phyloP scores from a whole-genome alignment of 2,329 filamentous ascomycete genomes.

The Drechslerella stenobrocha region DNA sequence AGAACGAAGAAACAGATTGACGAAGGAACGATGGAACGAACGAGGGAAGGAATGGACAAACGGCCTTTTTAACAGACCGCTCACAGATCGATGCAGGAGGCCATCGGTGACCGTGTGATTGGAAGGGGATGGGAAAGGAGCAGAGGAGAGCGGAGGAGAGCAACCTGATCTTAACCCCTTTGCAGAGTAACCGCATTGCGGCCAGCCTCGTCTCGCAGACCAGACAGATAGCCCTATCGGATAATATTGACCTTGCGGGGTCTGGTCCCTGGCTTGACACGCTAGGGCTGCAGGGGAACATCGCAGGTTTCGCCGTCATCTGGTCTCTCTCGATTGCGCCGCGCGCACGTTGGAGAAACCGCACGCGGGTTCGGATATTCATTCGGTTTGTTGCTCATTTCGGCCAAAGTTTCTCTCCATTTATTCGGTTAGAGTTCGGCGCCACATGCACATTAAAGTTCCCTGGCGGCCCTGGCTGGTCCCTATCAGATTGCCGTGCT shows the following conservation, averaged over 20 bases:
- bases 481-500: no score
- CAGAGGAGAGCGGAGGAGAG: constrained; percentile 16
- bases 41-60: constrained; percentile 44
- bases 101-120: constrained; percentile 29
- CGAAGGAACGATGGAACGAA: no score
- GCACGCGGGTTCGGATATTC: no score
- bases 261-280: constrained; percentile 1
- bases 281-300: background rate
- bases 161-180: constrained; percentile 19
- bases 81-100: constrained; percentile 32
- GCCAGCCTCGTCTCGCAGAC: no score
- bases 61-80: constrained; percentile 34
- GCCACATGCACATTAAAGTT: no score
- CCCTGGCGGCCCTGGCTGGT: no score
- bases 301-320: no score
- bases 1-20: background rate
- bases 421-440: no score
- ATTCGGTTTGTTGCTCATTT: no score
- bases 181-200: constrained; percentile 16
- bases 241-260: constrained; percentile 16
- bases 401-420: no score
- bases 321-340: no score
- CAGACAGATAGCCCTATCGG: constrained; percentile 23
- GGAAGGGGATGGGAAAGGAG: constrained; percentile 8
- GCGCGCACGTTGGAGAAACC: no score